A percentile compares a stretch with the other conserved stretches of the same genome.
Evolutionary conservation across 2,329 filamentous ascomycete genomes (phyloP).

Genomic region (Clathrospora elynae): DNA sequence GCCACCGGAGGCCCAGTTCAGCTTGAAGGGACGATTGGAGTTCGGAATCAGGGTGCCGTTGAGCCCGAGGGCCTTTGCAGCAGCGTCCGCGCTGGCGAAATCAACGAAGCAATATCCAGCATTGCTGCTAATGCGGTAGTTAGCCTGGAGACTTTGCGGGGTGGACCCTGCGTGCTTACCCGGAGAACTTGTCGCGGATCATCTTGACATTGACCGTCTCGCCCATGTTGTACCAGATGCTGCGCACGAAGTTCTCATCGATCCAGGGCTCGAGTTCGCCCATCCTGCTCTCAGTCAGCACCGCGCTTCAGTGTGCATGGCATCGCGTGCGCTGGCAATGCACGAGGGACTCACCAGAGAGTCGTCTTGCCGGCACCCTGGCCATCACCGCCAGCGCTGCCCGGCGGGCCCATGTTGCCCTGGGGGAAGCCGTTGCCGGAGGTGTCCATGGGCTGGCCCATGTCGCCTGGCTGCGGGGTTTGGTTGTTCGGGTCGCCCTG

Average conservation of each 20-base stretch:
- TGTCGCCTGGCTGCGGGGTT: slow-evolving; percentile 53
- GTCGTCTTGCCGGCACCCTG: slow-evolving; percentile 58
- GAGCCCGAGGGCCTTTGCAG: slow-evolving; percentile 85
- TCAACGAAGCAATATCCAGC: slow-evolving; percentile 99
- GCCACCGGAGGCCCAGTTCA: slow-evolving; percentile 98
- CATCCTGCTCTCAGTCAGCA: slow-evolving; percentile 71
- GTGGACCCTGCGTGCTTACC: slow-evolving; percentile 61
- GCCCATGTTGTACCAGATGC: slow-evolving; percentile 89
- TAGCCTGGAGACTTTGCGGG: slow-evolving; percentile 30
- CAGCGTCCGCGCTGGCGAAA: slow-evolving; percentile 80
- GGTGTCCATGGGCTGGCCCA: slow-evolving; percentile 64
- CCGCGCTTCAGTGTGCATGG: neutral
- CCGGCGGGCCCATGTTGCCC: slow-evolving; percentile 54
- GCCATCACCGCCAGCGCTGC: slow-evolving; percentile 42
- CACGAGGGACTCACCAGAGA: slow-evolving; percentile 52
- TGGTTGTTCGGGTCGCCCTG: slow-evolving; percentile 57
- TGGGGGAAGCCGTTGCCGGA: slow-evolving; percentile 55
- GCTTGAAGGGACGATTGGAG: slow-evolving; percentile 93
- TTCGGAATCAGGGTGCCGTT: slow-evolving; percentile 92
- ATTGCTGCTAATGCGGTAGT: slow-evolving; percentile 75
- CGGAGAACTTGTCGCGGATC: slow-evolving; percentile 98
- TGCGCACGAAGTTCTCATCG: slow-evolving; percentile 98
- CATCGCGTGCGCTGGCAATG: neutral
- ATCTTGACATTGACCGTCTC: slow-evolving; percentile 99
- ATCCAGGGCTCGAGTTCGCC: slow-evolving; percentile 99